Percentiles rank a stretch among this genome's conserved stretches.
Evolutionary conservation across 1,139 yeast species (phyloP).

Genomic region (Nakaseomyces uthaithaninus): DNA sequence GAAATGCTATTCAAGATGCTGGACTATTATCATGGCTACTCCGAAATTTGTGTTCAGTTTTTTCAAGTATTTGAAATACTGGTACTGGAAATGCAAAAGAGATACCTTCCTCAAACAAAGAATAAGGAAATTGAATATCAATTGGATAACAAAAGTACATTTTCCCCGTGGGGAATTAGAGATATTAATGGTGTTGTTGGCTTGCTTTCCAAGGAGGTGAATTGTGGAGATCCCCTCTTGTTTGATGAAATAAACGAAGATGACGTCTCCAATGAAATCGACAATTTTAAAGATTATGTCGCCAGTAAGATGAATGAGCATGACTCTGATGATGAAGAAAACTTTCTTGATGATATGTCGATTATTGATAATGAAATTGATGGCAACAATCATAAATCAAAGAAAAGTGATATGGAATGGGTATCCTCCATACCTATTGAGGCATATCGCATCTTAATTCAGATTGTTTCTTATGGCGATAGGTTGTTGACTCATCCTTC

Average conservation of each 20-base stretch:
- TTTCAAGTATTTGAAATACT: conserved; percentile 64
- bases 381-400: conserved; percentile 4
- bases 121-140: conserved; percentile 8
- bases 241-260: conserved; percentile 3
- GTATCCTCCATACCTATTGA: conserved; percentile 52
- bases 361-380: conserved; percentile 9
- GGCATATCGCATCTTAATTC: conserved; percentile 50
- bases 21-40: conserved; percentile 80
- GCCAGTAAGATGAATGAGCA: conserved; percentile 17
- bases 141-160: conserved; percentile 10
- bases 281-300: conserved; percentile 29
- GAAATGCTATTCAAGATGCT: conserved; percentile 66
- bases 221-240: conserved; percentile 7
- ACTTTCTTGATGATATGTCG: conserved; percentile 10
- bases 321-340: conserved; percentile 25
- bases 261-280: conserved; percentile 17
- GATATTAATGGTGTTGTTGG: conserved; percentile 17
- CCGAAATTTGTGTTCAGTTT: conserved; percentile 61
- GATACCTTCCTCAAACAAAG: conserved; percentile 33
- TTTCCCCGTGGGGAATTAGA: conserved; percentile 23
- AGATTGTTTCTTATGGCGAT: conserved; percentile 62
- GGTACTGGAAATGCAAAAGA: conserved; percentile 43
- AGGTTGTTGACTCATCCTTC: conserved; percentile 65
- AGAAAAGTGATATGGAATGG: conserved; percentile 40
- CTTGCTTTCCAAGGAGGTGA: conserved; percentile 15